Percentiles rank a stretch among this genome's conserved stretches.
phyloP scores from a whole-genome alignment of 2,329 filamentous ascomycete genomes.

The Arthrobotrys entomopaga region DNA sequence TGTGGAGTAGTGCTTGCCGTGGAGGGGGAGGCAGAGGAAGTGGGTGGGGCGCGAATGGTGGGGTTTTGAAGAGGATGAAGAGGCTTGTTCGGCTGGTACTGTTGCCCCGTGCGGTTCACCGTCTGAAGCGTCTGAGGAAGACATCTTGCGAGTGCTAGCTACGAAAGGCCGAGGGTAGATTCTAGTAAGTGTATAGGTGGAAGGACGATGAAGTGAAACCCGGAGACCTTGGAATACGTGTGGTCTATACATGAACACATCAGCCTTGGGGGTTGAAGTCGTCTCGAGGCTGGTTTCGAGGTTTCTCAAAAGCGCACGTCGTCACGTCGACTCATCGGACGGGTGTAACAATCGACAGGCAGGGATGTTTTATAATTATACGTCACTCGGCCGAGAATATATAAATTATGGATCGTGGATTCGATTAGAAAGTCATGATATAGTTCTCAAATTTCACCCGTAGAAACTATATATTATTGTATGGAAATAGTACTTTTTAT shows the following conservation, averaged over 20 bases:
- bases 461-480: too few species aligned
- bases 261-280: background rate
- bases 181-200: background rate
- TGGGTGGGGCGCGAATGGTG: slow-evolving; percentile 70
- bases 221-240: background rate
- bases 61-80: background rate
- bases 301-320: background rate
- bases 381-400: background rate
- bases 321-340: background rate
- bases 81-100: background rate
- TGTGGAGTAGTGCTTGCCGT: slow-evolving; percentile 65
- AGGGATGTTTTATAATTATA: background rate
- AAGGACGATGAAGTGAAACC: too few species aligned
- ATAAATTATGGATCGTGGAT: too few species aligned
- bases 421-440: too few species aligned
- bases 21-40: slow-evolving; percentile 79
- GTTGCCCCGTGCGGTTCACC: background rate
- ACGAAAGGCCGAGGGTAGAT: background rate
- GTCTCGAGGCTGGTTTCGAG: too few species aligned
- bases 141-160: background rate
- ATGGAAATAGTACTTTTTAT: too few species aligned
- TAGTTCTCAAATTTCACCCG: too few species aligned
- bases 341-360: background rate
- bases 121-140: background rate
- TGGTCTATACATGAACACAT: background rate